Evolutionary conservation across 208 protist species (phyloP), one percentile per base, ranked within the genome.

Genomic region (Strigomonas culicis): DNA sequence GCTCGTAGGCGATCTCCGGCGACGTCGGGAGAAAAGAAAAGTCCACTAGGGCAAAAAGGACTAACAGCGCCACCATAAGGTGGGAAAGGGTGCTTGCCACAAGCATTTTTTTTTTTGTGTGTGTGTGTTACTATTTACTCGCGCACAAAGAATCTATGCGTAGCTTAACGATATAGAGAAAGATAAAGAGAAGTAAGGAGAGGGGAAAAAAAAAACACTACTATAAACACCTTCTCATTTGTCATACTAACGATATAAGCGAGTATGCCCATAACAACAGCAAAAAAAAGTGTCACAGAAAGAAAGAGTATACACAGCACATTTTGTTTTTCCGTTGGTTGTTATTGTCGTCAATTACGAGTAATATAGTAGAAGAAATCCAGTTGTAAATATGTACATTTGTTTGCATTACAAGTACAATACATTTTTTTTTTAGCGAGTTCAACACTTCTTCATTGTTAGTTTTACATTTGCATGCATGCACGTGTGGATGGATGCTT

Each of bases 81-180:
- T 46, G 27, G 55, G 39, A 13, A 1, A 44, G 15, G 4, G 34
- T 39, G 34, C 34, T 39, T 4, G 34, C 34, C 10, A 39, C 34
- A 39, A 39, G 34, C 34, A 39, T 39, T 39, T 4, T 39, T 13
- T 39, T 10, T 4, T 39, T 39, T 4, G 4, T 13, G 34, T 10
- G 10, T 10, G 63, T 98, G 74, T 79, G 84, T 86, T 15, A 91
- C 92, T 10, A 99, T 78, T 63, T 30, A 21, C 21, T 3, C 32
- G 47, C 1, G 3, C 27, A 30, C 17, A 6, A 4, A 7, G 4
- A 46, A 30, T 28, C 31, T 43, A 1, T 50, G 27, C 1, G 32
- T 22, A 11, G 21, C 3, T 36, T 7, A 36, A 28, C 27, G 36
- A 4, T 24, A 65, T 55, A 65, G 55, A 30, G 15, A 28, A 21